Base-by-base conservation (phyloP, 305 asterid genomes). In the Fraxinus velutina region DNA sequence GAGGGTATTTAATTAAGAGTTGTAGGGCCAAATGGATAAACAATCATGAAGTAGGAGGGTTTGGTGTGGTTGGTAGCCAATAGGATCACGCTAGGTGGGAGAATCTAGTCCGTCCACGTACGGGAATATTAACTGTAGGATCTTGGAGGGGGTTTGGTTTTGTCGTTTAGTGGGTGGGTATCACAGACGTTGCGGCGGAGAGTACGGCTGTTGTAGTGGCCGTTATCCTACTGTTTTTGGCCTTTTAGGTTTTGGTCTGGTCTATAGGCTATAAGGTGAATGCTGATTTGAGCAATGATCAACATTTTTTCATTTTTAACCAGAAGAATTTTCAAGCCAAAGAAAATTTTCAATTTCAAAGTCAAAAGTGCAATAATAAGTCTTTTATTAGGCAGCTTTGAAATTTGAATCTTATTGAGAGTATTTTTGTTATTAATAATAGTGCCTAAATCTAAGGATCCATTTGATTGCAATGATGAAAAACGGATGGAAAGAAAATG, bases 21-120 rank as follows among this genome's bases (percentile, higher is more conserved):
- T 10, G 74, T 29, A 9, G 74, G 74, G 74, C 19, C 74, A 78
- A 36, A 5, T 90, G 94, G 91, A 62, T 91, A 91, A 88, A 84
- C 80, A 5, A 10, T 44, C 4, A 76, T 13, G 83, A 34, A 85
- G 91, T 88, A 80, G 90, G 89, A 86, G 81, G 82, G 89, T 81
- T 86, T 83, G 90, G 88, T 89, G 90, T 86, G 90, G 88, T 71
- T 36, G 30, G n/a, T 1, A 77, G 74, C 90, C 89, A 90, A 90
- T 87, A 50, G 42, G 4, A 4, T 2, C 7, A 36, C 2, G 92
- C 60, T 15, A 89, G 62, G 90, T 91, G 93, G 92, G 68, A 12
- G 1, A 0, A 87, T 88, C 85, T 2, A 0, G 2, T 1, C 90
- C 91, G 84, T 80, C 85, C 92, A 90, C 93, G 93, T 87, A 72